Percentiles rank a stretch among this genome's conserved stretches.
Conservation (phyloP, 768 basidiomycete genomes). For the Calvatia gigantea region DNA sequence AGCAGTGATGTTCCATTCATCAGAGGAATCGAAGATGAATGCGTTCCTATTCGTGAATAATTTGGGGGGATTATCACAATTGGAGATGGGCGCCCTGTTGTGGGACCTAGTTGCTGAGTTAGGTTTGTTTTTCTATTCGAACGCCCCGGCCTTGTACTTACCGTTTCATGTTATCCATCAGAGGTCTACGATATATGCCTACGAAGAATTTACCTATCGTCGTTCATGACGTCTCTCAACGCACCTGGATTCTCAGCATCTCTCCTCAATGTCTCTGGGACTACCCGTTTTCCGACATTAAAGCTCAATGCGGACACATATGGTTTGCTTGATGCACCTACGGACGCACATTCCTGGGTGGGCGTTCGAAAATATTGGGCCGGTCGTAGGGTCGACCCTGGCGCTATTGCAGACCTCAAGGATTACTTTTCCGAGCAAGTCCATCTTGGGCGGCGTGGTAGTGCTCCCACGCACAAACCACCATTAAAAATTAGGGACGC, state of each 20-base stretch:
- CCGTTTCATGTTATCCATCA: no score
- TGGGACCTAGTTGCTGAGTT: conserved; percentile 39
- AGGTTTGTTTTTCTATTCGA: conserved; percentile 28
- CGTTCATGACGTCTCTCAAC: conserved; percentile 59
- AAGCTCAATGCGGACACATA: conserved; percentile 20
- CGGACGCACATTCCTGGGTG: conserved; percentile 39
- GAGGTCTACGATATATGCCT: conserved; percentile 29
- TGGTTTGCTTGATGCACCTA: conserved; percentile 38
- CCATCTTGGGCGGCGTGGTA: not conserved
- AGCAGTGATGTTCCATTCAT: conserved; percentile 4
- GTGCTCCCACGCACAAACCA: no score
- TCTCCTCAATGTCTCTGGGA: conserved; percentile 41
- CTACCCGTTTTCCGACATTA: conserved; percentile 15
- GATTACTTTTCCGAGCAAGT: not conserved
- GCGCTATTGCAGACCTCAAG: not conserved
- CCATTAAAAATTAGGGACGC: conserved; percentile 13
- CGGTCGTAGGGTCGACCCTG: not conserved
- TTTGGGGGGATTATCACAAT: conserved; percentile 46
- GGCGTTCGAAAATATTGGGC: conserved; percentile 30
- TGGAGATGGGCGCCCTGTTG: conserved; percentile 51
- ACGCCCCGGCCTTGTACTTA: no score
- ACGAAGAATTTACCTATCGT: conserved; percentile 39
- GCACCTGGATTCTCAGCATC: conserved; percentile 58
- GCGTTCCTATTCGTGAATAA: conserved; percentile 53
- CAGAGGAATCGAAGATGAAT: conserved; percentile 32